A percentile compares a stretch with the other conserved stretches of the same genome.
Conservation (phyloP, 2,329 filamentous ascomycete species). For the Exophiala alcalophila region DNA sequence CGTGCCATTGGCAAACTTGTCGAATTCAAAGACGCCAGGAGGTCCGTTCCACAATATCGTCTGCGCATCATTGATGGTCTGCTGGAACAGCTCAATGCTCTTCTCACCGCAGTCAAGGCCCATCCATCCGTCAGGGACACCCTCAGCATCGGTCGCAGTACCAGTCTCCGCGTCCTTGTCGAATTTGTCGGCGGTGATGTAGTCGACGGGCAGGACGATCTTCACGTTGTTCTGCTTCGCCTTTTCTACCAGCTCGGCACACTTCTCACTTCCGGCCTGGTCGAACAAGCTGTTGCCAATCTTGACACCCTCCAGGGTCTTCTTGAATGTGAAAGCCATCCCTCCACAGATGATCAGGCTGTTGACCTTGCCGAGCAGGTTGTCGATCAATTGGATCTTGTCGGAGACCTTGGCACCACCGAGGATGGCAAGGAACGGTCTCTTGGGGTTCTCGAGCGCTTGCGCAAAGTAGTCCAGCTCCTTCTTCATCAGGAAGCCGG, state of each 20-base stretch:
- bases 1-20: conserved; percentile 87
- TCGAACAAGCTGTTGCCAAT: conserved; percentile 93
- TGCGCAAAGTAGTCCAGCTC: conserved; percentile 99
- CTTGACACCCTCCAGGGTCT: conserved; percentile 85
- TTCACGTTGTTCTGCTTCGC: conserved; percentile 95
- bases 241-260: conserved; percentile 83
- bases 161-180: conserved; percentile 76
- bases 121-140: conserved; percentile 97
- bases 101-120: conserved; percentile 91
- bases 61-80: conserved; percentile 80
- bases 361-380: conserved; percentile 96
- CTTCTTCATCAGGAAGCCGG: conserved; percentile 99
- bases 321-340: conserved; percentile 99
- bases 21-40: conserved; percentile 94
- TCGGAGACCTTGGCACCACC: conserved; percentile 98
- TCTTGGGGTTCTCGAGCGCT: conserved; percentile 86
- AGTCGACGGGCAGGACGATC: conserved; percentile 91
- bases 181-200: conserved; percentile 95
- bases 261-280: conserved; percentile 88
- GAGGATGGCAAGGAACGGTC: conserved; percentile 97
- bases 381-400: conserved; percentile 99
- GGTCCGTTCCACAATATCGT: conserved; percentile 99
- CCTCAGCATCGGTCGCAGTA: conserved; percentile 77
- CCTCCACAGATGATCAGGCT: conserved; percentile 93
- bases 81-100: conserved; percentile 83